Evolutionary conservation across 2,329 filamentous ascomycete species (phyloP).

Genomic region (Epichloe typhina): DNA sequence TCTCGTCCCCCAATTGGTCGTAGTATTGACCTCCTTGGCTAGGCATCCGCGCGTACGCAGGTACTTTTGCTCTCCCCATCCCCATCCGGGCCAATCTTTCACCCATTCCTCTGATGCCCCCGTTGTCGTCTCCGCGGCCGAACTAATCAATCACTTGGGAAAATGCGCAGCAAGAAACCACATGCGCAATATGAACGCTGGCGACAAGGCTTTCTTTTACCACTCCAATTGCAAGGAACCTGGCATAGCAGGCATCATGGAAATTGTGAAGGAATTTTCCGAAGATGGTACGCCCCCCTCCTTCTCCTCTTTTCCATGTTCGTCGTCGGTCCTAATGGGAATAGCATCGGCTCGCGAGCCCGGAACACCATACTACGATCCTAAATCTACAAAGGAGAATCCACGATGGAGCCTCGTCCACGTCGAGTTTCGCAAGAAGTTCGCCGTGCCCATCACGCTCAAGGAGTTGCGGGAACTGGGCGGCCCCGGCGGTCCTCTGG

Average conservation of each 20-base stretch:
- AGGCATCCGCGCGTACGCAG: slow-evolving; percentile 38
- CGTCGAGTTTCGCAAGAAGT: slow-evolving; percentile 76
- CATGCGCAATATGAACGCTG: slow-evolving; percentile 78
- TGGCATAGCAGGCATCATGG: slow-evolving; percentile 78
- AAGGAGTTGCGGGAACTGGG: slow-evolving; percentile 57
- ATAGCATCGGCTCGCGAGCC: slow-evolving; percentile 20
- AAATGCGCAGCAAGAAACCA: slow-evolving; percentile 60
- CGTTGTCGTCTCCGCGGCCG: background rate
- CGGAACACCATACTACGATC: slow-evolving; percentile 63
- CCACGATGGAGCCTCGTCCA: slow-evolving; percentile 75
- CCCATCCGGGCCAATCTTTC: no score
- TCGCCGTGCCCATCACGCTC: slow-evolving; percentile 56
- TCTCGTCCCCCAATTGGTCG: background rate
- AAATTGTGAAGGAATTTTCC: slow-evolving; percentile 73
- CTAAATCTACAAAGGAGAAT: slow-evolving; percentile 45
- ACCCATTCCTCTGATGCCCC: background rate
- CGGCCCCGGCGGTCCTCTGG: slow-evolving; percentile 41
- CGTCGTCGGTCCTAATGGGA: background rate
- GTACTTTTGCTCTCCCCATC: slow-evolving; percentile 14
- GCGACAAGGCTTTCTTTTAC: slow-evolving; percentile 93
- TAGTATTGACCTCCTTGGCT: background rate
- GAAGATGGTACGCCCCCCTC: slow-evolving; percentile 49
- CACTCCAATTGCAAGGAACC: slow-evolving; percentile 88
- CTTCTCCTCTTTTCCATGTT: background rate
- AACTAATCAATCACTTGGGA: background rate